Evolutionary conservation across 2,329 filamentous ascomycete genomes (phyloP).

Genomic region (Penicillium hesseltinei): DNA sequence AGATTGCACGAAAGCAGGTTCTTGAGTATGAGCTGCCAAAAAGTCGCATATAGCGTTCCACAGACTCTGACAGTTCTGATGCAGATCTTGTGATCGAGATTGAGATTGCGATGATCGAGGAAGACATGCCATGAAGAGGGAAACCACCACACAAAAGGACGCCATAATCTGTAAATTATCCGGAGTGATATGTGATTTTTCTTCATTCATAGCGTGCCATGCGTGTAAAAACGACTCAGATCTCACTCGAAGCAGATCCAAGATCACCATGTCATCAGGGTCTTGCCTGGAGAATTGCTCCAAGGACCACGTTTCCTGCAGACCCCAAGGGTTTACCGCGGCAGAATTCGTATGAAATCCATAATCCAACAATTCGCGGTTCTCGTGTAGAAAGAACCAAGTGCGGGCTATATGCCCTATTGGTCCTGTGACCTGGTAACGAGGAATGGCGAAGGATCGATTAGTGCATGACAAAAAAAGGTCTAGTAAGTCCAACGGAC

Average conservation of each 20-base stretch:
- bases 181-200: constrained; percentile 47
- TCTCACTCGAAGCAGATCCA: constrained; percentile 49
- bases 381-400: constrained; percentile 43
- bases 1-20: constrained; percentile 28
- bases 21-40: constrained; percentile 29
- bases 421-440: constrained; percentile 25
- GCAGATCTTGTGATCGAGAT: constrained; percentile 31
- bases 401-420: constrained; percentile 34
- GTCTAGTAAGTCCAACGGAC: constrained; percentile 64
- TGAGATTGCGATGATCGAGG: constrained; percentile 28
- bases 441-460: constrained; percentile 33
- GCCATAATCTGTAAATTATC: constrained; percentile 52
- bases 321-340: constrained; percentile 27
- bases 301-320: constrained; percentile 21
- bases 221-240: constrained; percentile 45
- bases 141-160: constrained; percentile 48
- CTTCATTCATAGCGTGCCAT: constrained; percentile 44
- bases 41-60: constrained; percentile 39
- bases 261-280: constrained; percentile 37
- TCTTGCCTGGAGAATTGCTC: constrained; percentile 30
- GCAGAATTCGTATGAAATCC: constrained; percentile 43
- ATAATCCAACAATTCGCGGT: constrained; percentile 49
- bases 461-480: constrained; percentile 71
- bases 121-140: constrained; percentile 38
- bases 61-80: constrained; percentile 28